These are phyloP conservation scores for Pyricularia pennisetigena DNA, from an alignment of 2,329 filamentous ascomycete species.

Conservation along the genomic window DNA sequence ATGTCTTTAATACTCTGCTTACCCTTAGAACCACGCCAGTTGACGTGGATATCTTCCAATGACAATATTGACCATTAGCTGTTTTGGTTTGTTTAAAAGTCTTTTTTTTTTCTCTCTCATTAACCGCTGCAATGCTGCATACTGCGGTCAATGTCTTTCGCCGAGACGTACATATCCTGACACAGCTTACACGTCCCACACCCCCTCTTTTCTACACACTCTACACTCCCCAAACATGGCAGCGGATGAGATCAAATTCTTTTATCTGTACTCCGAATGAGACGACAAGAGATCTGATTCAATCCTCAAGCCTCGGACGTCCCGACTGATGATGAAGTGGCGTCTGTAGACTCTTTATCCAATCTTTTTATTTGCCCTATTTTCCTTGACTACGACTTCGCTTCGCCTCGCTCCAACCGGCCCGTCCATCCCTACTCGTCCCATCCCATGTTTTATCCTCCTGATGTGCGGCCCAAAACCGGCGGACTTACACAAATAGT, in stretches of 20 bases:
- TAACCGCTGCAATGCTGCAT: neutral
- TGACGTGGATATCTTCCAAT: neutral
- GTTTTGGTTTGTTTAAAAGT: neutral
- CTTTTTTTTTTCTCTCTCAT: neutral
- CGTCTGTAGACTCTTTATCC: neutral
- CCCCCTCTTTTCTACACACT: neutral
- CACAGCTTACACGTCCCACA: conserved; percentile 4
- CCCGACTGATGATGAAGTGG: neutral
- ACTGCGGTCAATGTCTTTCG: neutral
- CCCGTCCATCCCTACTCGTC: neutral
- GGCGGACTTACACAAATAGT: neutral
- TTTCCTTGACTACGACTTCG: neutral
- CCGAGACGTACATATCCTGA: conserved; percentile 10
- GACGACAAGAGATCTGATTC: neutral
- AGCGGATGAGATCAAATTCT: neutral
- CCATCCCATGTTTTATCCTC: neutral
- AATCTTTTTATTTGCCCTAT: neutral
- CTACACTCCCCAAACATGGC: neutral
- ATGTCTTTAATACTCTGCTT: neutral
- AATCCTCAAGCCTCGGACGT: neutral
- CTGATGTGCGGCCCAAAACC: neutral
- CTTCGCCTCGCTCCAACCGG: neutral
- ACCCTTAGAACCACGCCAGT: neutral
- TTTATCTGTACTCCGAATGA: neutral
- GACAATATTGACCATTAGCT: neutral